Base-by-base conservation (phyloP, 2,329 filamentous ascomycete species). In the Arthrinium puccinioides region DNA sequence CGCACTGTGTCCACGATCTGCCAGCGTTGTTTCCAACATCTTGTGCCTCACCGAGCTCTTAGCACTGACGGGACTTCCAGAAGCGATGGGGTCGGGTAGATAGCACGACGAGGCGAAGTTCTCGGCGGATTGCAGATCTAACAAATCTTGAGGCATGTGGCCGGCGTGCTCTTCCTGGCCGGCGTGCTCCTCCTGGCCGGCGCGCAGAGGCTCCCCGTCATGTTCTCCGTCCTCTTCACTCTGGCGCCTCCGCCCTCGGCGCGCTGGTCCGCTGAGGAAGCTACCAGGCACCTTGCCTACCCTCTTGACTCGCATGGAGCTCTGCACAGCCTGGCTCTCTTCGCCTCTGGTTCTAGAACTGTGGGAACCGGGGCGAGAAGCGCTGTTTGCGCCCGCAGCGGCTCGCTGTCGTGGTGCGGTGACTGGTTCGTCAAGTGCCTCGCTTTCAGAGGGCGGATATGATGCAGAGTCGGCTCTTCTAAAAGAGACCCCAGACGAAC, bases 211-310 rank as follows among this genome's bases (percentile, higher is more conserved):
- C 3, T 71, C 67, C 15, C 57, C 62, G 8, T 72, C 69, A 7
- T 54, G 54, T 38, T 72, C 72, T 6, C 56, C 74, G 26, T 83
- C 79, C 44, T 86, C 82, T 44, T 84, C 80, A 49, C 80, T 84
- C 50, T 71, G 73, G 40, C 78, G 67, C 45, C 80, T 71, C 43
- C 84, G 74, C 19, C 85, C 87, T 47, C 87, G 72, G 38, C 87
- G 76, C 15, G 87, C 84, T 20, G 87, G 87, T 1, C 84, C 86
- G 48, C 84, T 87, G 16, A 92, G 66, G 47, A 90, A 89, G 42
- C 78, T 83, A 1, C 86, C 87, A 3, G 82, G 76, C 7, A 83
- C 69, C 58, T 86, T 85, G 13, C 82, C 82, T 11, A 87, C 76
- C 43, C 85, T 72, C 61, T 89, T 90, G 41, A 89, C 69, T 5